Evolutionary conservation across 1,284 basidiomycete genomes (phyloP).

Genomic region (Golubevia pallescens): DNA sequence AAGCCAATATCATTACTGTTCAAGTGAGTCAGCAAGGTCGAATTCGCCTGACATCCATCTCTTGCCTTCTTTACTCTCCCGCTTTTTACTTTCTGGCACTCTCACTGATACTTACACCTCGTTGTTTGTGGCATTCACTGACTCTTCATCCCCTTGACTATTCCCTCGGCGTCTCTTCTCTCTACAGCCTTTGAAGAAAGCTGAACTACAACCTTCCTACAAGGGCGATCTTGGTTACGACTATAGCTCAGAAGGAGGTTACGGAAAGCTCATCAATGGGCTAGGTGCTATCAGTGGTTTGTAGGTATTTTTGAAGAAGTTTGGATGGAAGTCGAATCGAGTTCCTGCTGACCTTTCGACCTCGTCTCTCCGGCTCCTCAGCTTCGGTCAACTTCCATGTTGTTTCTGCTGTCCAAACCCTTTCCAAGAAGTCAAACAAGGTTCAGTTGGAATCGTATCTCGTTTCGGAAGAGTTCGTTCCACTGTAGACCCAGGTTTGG

Average conservation of each 20-base stretch:
- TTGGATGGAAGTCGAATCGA: neutral
- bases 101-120: no score
- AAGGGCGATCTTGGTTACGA: neutral
- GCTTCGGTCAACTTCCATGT: conserved; percentile 77
- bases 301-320: neutral
- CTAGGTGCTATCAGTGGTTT: conserved; percentile 64
- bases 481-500: conserved; percentile 88
- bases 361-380: conserved; percentile 67
- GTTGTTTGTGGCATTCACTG: neutral
- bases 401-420: conserved; percentile 73
- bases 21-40: no score
- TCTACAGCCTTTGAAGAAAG: conserved; percentile 35
- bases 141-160: neutral
- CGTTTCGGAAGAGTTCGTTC: conserved; percentile 14
- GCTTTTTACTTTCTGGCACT: no score
- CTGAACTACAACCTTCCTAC: conserved; percentile 30
- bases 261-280: conserved; percentile 79
- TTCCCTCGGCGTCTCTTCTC: neutral
- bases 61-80: no score
- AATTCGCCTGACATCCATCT: no score
- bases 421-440: conserved; percentile 77
- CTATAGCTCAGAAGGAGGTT: conserved; percentile 69
- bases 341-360: conserved; percentile 67
- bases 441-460: conserved; percentile 86
- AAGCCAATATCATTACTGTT: no score